Evolutionary conservation across 1,139 yeast species (phyloP).

Genomic region (Saccharomyces hybrid): DNA sequence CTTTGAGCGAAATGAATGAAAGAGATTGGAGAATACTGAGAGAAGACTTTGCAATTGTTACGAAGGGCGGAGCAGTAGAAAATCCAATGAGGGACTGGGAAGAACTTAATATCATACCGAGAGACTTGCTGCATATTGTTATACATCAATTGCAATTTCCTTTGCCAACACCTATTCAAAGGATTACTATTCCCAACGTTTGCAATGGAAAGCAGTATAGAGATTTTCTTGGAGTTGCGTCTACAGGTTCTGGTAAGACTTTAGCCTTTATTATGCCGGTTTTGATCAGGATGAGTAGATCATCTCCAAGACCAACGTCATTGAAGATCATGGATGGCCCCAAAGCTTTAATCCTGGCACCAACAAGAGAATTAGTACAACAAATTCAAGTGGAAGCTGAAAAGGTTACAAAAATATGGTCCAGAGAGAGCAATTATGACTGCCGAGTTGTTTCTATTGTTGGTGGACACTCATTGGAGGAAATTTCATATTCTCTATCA

Average conservation of each 20-base stretch:
- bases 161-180: slow-evolving; percentile 81
- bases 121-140: slow-evolving; percentile 37
- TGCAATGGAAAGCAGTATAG: slow-evolving; percentile 35
- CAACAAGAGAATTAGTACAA: slow-evolving; percentile 88
- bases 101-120: slow-evolving; percentile 47
- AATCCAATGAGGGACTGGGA: slow-evolving; percentile 71
- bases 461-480: slow-evolving; percentile 85
- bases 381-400: slow-evolving; percentile 68
- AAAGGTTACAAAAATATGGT: slow-evolving; percentile 40
- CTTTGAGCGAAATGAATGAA: slow-evolving; percentile 54
- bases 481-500: slow-evolving; percentile 52
- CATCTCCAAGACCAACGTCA: slow-evolving; percentile 33
- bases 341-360: slow-evolving; percentile 65
- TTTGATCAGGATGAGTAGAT: slow-evolving; percentile 46
- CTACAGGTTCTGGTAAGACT: slow-evolving; percentile 95
- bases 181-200: slow-evolving; percentile 80
- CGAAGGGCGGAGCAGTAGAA: slow-evolving; percentile 44
- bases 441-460: slow-evolving; percentile 61
- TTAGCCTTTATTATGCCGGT: slow-evolving; percentile 75
- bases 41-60: slow-evolving; percentile 66
- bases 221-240: slow-evolving; percentile 87
- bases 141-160: slow-evolving; percentile 40
- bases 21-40: slow-evolving; percentile 88
- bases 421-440: slow-evolving; percentile 30
- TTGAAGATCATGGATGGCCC: slow-evolving; percentile 51